A percentile compares a stretch with the other conserved stretches of the same genome.
These are phyloP conservation scores for Cyclocybe cylindracea DNA, from an alignment of 768 basidiomycete species.

Conservation along the genomic window DNA sequence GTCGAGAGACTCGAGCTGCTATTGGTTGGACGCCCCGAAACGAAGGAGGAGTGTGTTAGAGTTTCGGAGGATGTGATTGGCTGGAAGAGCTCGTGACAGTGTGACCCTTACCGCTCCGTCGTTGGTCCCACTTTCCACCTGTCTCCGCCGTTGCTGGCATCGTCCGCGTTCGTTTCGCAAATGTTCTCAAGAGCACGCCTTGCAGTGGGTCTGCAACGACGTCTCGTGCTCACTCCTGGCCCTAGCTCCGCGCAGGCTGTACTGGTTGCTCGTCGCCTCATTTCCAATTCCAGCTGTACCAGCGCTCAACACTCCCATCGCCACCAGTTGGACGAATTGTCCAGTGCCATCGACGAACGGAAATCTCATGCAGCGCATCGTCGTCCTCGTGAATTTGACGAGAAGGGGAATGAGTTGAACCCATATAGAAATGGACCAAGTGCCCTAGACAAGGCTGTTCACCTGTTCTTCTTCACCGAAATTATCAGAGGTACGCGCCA, in stretches of 20 bases:
- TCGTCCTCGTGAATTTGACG: slow-evolving; percentile 29
- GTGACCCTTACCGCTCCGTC: slow-evolving; percentile 38
- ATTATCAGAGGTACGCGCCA: slow-evolving; percentile 81
- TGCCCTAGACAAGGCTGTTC: slow-evolving; percentile 94
- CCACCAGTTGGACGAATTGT: slow-evolving; percentile 27
- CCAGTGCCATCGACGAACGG: slow-evolving; percentile 37
- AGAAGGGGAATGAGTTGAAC: slow-evolving; percentile 56
- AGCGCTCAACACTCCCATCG: slow-evolving; percentile 38
- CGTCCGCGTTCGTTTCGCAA: slow-evolving; percentile 36
- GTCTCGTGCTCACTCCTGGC: slow-evolving; percentile 33
- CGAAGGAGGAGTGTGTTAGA: slow-evolving; percentile 21
- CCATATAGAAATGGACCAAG: slow-evolving; percentile 80
- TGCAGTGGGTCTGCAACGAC: slow-evolving; percentile 52
- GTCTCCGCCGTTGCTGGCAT: slow-evolving; percentile 43
- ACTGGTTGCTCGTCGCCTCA: slow-evolving; percentile 48
- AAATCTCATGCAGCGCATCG: slow-evolving; percentile 22
- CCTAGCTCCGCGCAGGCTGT: slow-evolving; percentile 31
- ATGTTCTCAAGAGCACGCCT: slow-evolving; percentile 56
- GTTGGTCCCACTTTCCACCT: slow-evolving; percentile 27
- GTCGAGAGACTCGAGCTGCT: neutral
- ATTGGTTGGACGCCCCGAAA: neutral
- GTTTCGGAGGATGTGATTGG: slow-evolving; percentile 49
- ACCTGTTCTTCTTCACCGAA: slow-evolving; percentile 98
- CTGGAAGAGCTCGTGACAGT: slow-evolving; percentile 20
- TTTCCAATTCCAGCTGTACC: slow-evolving; percentile 44